phyloP scores from a whole-genome alignment of 352 stramenopile species.

The Globisporangium nodosum region DNA sequence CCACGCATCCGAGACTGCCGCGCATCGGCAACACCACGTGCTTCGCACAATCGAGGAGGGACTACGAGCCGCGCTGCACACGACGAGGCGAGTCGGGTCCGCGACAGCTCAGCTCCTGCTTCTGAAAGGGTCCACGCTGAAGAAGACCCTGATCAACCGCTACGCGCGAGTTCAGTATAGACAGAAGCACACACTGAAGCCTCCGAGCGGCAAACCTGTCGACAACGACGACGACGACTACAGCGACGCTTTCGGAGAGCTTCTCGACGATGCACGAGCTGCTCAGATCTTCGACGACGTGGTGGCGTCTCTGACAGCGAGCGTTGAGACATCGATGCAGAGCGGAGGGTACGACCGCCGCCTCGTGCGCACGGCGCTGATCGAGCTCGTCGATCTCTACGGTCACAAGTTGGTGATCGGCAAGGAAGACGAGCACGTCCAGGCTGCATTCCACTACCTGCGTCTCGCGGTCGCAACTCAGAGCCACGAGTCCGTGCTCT shows the following conservation, averaged over 20 bases:
- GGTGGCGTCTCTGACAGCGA: slow-evolving; percentile 15
- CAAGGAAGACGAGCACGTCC: slow-evolving; percentile 47
- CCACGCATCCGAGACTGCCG: slow-evolving; percentile 14
- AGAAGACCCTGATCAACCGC: slow-evolving; percentile 26
- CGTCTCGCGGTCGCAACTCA: slow-evolving; percentile 37
- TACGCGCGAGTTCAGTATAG: neutral
- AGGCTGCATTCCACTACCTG: slow-evolving; percentile 72
- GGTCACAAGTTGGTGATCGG: slow-evolving; percentile 30
- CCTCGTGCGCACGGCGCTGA: slow-evolving; percentile 38
- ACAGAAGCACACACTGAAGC: neutral
- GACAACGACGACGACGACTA: neutral
- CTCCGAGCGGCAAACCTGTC: neutral
- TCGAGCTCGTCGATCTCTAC: slow-evolving; percentile 66
- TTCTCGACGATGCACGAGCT: neutral
- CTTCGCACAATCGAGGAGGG: slow-evolving; percentile 30
- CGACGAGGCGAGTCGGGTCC: slow-evolving; percentile 25
- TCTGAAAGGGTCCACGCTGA: slow-evolving; percentile 42
- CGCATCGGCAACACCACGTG: slow-evolving; percentile 14
- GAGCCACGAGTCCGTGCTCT: slow-evolving; percentile 38
- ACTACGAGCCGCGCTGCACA: slow-evolving; percentile 37
- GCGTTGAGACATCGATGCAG: slow-evolving; percentile 37
- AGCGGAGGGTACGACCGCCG: slow-evolving; percentile 52
- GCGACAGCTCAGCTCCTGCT: slow-evolving; percentile 48
- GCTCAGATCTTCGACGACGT: slow-evolving; percentile 10
- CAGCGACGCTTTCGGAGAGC: neutral